Evolutionary conservation across 176 grass and related monocot genomes (phyloP).

Genomic region (Neostapfia colusana): DNA sequence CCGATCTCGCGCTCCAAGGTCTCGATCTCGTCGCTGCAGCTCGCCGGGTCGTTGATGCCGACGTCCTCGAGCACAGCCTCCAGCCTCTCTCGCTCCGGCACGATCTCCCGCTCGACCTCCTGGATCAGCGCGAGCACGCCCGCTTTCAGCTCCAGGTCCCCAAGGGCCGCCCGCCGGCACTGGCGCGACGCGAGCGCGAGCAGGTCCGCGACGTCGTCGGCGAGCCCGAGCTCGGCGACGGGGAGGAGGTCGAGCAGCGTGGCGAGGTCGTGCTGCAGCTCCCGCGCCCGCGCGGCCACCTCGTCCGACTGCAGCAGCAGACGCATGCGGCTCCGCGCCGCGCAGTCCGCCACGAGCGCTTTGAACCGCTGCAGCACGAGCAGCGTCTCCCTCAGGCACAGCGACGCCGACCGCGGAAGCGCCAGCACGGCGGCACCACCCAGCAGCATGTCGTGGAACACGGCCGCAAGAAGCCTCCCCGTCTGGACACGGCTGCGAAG

Average conservation of each 20-base stretch:
- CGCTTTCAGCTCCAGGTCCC: conserved; percentile 42
- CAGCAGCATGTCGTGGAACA: conserved; percentile 68
- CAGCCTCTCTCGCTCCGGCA: conserved; percentile 54
- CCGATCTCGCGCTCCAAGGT: conserved; percentile 82
- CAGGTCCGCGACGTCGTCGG: conserved; percentile 64
- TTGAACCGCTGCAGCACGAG: conserved; percentile 89
- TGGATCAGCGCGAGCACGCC: conserved; percentile 67
- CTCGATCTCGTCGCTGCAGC: conserved; percentile 90
- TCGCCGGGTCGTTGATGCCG: conserved; percentile 59
- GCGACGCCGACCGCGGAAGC: conserved; percentile 58
- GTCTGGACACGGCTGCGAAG: conserved; percentile 55
- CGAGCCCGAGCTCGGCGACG: conserved; percentile 50
- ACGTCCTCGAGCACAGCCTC: conserved; percentile 64
- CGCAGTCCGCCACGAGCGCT: conserved; percentile 62
- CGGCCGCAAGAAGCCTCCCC: conserved; percentile 49
- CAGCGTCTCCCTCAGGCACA: conserved; percentile 79
- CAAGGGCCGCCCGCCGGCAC: conserved; percentile 42
- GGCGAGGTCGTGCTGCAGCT: conserved; percentile 73
- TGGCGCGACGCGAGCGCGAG: conserved; percentile 61
- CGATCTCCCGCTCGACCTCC: conserved; percentile 70
- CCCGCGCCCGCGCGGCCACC: conserved; percentile 50
- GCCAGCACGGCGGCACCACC: no score
- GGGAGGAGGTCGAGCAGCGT: conserved; percentile 81
- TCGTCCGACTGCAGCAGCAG: conserved; percentile 71
- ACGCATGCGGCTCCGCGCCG: conserved; percentile 58